Conservation (phyloP, 805 yeast species). For the Candida silvatica region DNA sequence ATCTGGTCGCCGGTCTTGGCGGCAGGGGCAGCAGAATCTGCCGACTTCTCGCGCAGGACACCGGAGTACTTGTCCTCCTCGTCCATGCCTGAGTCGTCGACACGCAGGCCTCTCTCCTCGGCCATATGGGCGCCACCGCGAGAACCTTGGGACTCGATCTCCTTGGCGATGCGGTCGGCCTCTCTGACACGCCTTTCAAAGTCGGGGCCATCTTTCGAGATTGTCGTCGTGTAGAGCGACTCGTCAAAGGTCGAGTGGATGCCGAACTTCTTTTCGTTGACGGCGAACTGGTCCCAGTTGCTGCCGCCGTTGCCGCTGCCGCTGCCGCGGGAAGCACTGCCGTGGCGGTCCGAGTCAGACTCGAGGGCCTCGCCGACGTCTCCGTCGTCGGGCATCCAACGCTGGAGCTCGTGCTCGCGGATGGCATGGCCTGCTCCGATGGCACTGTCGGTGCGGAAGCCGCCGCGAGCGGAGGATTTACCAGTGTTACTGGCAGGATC, state of each 20-base stretch:
- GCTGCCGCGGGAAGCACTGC: neutral
- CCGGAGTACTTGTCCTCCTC: constrained; percentile 97
- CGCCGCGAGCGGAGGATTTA: constrained; percentile 5
- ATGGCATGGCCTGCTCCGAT: constrained; percentile 46
- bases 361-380: constrained; percentile 11
- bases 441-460: constrained; percentile 80
- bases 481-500: neutral
- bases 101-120: constrained; percentile 76
- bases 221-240: constrained; percentile 74
- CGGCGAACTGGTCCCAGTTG: constrained; percentile 90
- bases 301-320: constrained; percentile 9
- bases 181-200: constrained; percentile 52
- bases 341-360: constrained; percentile 34
- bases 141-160: constrained; percentile 61
- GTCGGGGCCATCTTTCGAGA: constrained; percentile 65
- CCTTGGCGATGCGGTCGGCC: constrained; percentile 77
- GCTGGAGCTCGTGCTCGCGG: constrained; percentile 67
- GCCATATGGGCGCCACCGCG: constrained; percentile 74
- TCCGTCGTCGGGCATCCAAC: constrained; percentile 71
- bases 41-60: constrained; percentile 50
- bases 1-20: constrained; percentile 2
- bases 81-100: constrained; percentile 82
- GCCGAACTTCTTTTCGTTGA: constrained; percentile 85
- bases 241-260: constrained; percentile 81
- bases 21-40: constrained; percentile 9